Conservation (phyloP, 805 yeast genomes). For the Wickerhamia fluorescens region DNA sequence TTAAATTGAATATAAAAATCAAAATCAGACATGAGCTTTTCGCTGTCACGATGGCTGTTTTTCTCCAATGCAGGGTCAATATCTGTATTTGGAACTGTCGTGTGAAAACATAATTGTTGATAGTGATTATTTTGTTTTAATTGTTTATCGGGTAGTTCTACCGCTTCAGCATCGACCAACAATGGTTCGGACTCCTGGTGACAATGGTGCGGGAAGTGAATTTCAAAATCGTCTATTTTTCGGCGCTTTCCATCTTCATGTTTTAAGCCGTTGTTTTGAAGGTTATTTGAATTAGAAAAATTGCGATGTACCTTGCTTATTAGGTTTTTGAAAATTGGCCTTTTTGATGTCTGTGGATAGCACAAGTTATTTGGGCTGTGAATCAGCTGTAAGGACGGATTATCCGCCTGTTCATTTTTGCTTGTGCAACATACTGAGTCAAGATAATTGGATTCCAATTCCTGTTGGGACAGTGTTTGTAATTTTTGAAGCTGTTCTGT, state of each 20-base stretch:
- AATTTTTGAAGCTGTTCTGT: no score
- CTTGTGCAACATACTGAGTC: no score
- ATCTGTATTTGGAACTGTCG: slow-evolving; percentile 29
- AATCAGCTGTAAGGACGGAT: no score
- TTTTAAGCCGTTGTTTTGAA: slow-evolving; percentile 6
- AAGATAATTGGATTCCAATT: no score
- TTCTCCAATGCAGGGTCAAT: slow-evolving; percentile 3
- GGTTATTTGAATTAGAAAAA: no score
- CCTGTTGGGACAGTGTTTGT: no score
- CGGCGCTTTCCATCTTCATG: slow-evolving; percentile 4
- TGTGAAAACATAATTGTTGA: slow-evolving; percentile 42
- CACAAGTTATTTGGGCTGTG: slow-evolving; percentile 16
- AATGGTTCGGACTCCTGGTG: slow-evolving; percentile 12
- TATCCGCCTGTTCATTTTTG: no score
- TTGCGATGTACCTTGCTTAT: no score
- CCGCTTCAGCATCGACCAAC: background rate
- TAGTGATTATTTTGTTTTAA: slow-evolving; percentile 7
- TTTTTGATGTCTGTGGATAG: slow-evolving; percentile 20
- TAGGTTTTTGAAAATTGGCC: slow-evolving; percentile 32
- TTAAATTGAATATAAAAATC: slow-evolving; percentile 33
- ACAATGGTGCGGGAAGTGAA: slow-evolving; percentile 36
- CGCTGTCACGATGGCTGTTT: slow-evolving; percentile 1
- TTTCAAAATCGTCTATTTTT: slow-evolving; percentile 14
- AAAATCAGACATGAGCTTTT: slow-evolving; percentile 22
- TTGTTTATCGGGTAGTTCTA: background rate